These are phyloP conservation scores for Colletotrichum abscissum DNA, from an alignment of 2,329 filamentous ascomycete genomes.

Conservation along the genomic window DNA sequence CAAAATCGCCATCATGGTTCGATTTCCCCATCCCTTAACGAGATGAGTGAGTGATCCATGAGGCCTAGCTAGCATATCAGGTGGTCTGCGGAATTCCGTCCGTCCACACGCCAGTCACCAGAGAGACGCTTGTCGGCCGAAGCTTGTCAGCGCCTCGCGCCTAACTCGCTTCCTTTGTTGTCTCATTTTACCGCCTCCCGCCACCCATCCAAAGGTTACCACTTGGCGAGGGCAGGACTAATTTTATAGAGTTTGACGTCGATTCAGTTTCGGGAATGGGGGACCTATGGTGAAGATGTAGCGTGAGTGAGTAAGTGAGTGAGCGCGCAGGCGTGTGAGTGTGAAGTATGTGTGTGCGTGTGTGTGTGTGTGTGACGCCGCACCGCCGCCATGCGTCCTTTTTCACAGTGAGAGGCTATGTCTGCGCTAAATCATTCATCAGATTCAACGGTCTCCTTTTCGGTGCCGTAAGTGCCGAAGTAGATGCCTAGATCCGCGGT, in stretches of 20 bases:
- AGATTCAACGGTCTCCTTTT: not conserved
- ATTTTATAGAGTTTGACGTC: conserved; percentile 2
- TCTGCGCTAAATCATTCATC: not conserved
- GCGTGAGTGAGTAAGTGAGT: no score
- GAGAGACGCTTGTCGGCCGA: not conserved
- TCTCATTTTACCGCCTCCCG: not conserved
- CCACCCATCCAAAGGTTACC: not conserved
- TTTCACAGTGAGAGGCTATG: not conserved
- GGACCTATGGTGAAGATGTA: not conserved
- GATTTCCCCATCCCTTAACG: not conserved
- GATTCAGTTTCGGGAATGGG: not conserved
- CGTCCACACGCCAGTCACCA: not conserved
- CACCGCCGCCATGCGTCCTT: not conserved
- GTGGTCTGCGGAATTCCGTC: not conserved
- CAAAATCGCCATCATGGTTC: not conserved
- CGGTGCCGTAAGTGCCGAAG: not conserved
- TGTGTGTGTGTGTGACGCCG: not conserved
- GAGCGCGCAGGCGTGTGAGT: no score
- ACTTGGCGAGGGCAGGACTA: not conserved
- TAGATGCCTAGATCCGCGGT: not conserved
- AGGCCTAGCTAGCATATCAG: not conserved
- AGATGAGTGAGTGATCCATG: not conserved
- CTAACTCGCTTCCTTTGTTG: not conserved
- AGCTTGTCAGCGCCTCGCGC: not conserved
- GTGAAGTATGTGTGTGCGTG: not conserved